Percentiles rank a stretch among this genome's conserved stretches.
phyloP scores from a whole-genome alignment of 345 rosid genomes.

The Corymbia maculata region DNA sequence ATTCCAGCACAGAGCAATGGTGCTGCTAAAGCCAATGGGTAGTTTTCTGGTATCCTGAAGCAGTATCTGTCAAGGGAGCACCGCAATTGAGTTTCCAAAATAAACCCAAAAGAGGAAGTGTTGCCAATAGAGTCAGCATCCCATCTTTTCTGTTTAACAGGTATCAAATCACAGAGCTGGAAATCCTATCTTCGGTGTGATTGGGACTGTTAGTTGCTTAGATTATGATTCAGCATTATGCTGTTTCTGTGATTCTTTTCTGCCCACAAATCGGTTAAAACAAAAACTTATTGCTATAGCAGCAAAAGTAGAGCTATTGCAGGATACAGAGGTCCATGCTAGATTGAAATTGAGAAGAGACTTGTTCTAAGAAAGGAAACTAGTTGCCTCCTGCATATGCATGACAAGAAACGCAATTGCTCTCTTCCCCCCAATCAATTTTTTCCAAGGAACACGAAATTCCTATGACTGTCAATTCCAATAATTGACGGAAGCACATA shows the following conservation, averaged over 20 bases:
- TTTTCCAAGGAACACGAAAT: not conserved
- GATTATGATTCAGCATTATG: not conserved
- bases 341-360: not conserved
- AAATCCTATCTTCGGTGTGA: not conserved
- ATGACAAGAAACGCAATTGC: not conserved
- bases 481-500: not conserved
- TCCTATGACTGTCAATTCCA: not conserved
- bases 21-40: conserved; percentile 73
- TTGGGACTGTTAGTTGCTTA: not conserved
- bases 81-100: not conserved
- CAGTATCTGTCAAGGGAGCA: conserved; percentile 51
- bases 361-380: not conserved
- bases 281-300: not conserved
- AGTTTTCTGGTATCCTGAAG: conserved; percentile 56
- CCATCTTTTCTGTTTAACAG: not conserved
- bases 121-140: not conserved
- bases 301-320: not conserved
- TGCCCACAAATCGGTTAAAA: not conserved
- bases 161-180: not conserved
- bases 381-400: not conserved
- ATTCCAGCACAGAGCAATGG: conserved; percentile 92
- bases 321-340: not conserved
- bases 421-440: not conserved
- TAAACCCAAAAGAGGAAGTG: not conserved
- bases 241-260: not conserved